Evolutionary conservation across 2,329 filamentous ascomycete species (phyloP).

Genomic region (Claviceps arundinis): DNA sequence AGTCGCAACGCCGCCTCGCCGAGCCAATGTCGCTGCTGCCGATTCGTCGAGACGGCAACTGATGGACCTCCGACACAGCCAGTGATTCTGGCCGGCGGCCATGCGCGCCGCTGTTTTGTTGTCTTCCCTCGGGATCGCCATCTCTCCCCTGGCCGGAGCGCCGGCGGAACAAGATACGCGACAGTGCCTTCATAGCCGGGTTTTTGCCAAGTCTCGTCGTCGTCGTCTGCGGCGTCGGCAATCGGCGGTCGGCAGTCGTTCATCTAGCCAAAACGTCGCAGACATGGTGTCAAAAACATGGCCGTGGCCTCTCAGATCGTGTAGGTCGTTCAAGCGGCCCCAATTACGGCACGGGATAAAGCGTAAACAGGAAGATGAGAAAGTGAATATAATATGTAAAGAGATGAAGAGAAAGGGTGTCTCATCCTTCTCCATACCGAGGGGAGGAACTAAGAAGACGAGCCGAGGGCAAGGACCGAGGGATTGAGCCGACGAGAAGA

Average conservation of each 20-base stretch:
- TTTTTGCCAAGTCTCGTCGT: neutral
- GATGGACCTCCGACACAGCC: constrained; percentile 20
- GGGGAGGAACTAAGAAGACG: neutral
- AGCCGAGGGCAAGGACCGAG: neutral
- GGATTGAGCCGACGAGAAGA: too few species aligned
- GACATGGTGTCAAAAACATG: constrained; percentile 1
- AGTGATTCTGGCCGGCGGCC: constrained; percentile 9
- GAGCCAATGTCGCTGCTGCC: neutral
- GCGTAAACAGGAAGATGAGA: neutral
- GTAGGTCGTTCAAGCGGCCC: neutral
- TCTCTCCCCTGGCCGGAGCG: constrained; percentile 10
- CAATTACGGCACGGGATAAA: neutral
- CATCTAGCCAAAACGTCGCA: neutral
- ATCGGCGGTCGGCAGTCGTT: neutral
- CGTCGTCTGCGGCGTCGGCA: neutral
- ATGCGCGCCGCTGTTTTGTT: constrained; percentile 3
- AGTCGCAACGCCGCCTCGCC: constrained; percentile 1
- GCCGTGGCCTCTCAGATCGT: neutral
- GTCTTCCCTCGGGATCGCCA: constrained; percentile 7
- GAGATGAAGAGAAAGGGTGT: too few species aligned
- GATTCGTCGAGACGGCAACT: constrained; percentile 18
- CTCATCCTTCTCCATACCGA: neutral
- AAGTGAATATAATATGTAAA: neutral
- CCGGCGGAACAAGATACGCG: constrained; percentile 20
- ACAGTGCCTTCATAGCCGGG: constrained; percentile 22